Percentiles rank a stretch among this genome's conserved stretches.
Evolutionary conservation across 331 rosid genomes (phyloP).

Genomic region (Acacia concinna): DNA sequence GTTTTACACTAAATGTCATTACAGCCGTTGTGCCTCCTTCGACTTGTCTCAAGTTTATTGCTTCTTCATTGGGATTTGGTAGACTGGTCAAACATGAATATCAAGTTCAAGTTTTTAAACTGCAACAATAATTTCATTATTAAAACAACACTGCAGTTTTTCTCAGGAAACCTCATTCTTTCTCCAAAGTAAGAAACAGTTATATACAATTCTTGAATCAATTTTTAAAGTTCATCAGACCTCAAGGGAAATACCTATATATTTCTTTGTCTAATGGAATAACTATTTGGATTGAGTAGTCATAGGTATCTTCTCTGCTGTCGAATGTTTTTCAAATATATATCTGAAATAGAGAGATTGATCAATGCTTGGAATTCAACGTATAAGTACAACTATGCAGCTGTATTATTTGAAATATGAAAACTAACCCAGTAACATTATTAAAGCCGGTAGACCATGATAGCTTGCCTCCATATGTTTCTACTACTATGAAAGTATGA

Average conservation of each 20-base stretch:
- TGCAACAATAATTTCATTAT: background rate
- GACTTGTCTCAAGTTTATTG: slow-evolving; percentile 28
- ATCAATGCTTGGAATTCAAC: background rate
- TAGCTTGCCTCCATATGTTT: slow-evolving; percentile 56
- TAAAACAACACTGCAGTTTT: background rate
- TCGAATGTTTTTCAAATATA: slow-evolving; percentile 63
- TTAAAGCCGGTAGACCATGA: slow-evolving; percentile 63
- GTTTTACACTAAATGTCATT: slow-evolving; percentile 45
- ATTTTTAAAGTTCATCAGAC: background rate
- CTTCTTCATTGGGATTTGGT: slow-evolving; percentile 58
- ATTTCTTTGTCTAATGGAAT: slow-evolving; percentile 60
- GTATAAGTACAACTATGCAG: background rate
- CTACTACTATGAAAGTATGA: slow-evolving; percentile 52
- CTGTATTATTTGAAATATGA: background rate
- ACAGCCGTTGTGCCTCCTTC: slow-evolving; percentile 4
- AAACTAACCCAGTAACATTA: slow-evolving; percentile 57
- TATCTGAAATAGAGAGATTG: slow-evolving; percentile 35
- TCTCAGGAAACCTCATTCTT: background rate
- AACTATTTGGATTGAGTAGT: slow-evolving; percentile 66
- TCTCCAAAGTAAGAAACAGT: background rate
- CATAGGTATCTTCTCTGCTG: slow-evolving; percentile 59
- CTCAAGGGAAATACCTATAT: slow-evolving; percentile 37
- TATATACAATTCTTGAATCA: background rate
- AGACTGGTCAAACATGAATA: slow-evolving; percentile 39
- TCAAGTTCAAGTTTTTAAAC: background rate